phyloP scores from a whole-genome alignment of 2,329 filamentous ascomycete species.

The Fusarium paranaense region DNA sequence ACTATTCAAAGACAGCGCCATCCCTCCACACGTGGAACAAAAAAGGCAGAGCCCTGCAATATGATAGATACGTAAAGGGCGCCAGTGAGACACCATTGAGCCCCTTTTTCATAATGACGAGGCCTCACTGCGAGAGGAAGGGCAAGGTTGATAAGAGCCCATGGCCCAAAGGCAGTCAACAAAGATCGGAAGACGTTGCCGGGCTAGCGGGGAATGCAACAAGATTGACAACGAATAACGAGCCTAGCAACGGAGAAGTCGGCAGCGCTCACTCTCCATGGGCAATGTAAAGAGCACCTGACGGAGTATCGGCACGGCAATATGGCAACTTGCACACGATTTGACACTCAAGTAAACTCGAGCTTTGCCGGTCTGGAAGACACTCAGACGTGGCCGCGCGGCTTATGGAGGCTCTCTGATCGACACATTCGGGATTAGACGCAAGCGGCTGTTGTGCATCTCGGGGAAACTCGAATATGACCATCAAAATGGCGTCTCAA shows the following conservation, averaged over 20 bases:
- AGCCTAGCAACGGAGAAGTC: slow-evolving; percentile 4
- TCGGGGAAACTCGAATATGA: background rate
- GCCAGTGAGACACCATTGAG: background rate
- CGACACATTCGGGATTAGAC: background rate
- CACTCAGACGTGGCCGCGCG: background rate
- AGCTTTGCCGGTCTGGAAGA: background rate
- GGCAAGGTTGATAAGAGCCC: background rate
- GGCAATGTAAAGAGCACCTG: background rate
- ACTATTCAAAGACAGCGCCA: background rate
- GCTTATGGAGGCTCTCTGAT: background rate
- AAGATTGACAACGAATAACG: slow-evolving; percentile 12
- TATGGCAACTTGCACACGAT: background rate
- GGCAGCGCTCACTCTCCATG: background rate
- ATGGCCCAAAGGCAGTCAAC: background rate
- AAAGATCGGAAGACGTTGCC: slow-evolving; percentile 1
- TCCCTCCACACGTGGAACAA: background rate
- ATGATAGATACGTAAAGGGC: background rate
- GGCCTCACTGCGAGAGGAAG: background rate
- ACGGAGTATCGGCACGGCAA: slow-evolving; percentile 4
- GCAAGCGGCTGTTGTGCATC: slow-evolving; percentile 16
- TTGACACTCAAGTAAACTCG: background rate
- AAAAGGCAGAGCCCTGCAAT: background rate
- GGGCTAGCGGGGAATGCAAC: slow-evolving; percentile 25
- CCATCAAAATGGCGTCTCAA: background rate
- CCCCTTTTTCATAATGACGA: background rate